Base-by-base conservation (phyloP, 768 basidiomycete genomes). In the Tulasnella sp. region DNA sequence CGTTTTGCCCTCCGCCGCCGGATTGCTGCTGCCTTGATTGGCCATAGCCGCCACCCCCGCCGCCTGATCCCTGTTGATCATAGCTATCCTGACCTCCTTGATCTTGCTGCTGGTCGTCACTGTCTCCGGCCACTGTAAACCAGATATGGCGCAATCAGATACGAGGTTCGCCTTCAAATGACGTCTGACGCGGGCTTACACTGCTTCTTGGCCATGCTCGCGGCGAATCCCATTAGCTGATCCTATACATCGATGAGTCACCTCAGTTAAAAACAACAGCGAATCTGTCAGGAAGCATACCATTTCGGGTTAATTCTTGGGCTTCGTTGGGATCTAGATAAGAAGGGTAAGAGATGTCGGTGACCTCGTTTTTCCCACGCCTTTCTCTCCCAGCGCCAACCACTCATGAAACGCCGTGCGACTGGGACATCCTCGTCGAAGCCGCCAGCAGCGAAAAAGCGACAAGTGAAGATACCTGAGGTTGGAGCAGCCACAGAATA, bases 401-500 rank as follows among this genome's bases (percentile, higher is more conserved):
- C 19, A 27, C 26, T 49, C 21, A 27, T 49, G 5, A 58, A 45
- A 19, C 42, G 47, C 19, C n/a, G 15, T 38, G 53, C 53, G 29
- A 9, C 9, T 27, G 56, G 23, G 5, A 30, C 21, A 42, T 30
- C 56, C 21, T 15, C 38, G 19, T 24, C 42, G 11, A 27, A 13
- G 15, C 41, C 41, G 5, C 24, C 42, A n/a, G 17, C 23, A n/a
- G 44, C 34, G 42, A 21, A 24, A 44, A 38, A 32, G 7, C 3
- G 41, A n/a, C 30, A 38, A 9, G 30, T 23, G 30, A 34, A 47
- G 11, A 11, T 32, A 24, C 41, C 44, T 23, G 29, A 38, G 24
- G 23, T 56, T 43, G 55, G 55, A 19, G 55, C 55, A 9, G 23
- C 34, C 21, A 24, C 34, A 29, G 55, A 56, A 26, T 32, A 44